Evolutionary conservation across 1,284 basidiomycete genomes (phyloP), one percentile per base, ranked within the genome.

Genomic region (Vanrija sp.): DNA sequence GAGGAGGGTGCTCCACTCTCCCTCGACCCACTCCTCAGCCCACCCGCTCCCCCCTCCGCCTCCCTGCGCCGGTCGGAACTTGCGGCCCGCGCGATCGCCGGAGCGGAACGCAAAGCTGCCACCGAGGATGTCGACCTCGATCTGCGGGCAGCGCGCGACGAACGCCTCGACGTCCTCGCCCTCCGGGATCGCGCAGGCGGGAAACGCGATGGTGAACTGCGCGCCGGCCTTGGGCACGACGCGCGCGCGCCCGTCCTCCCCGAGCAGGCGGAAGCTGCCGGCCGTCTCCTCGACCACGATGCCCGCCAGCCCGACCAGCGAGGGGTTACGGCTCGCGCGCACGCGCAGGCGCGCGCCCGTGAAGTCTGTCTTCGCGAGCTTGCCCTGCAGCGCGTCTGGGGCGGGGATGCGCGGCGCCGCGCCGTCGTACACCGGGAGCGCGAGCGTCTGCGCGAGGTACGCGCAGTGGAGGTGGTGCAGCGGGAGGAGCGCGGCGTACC

Each of bases 201-300:
- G 76, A 35, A 79, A 66, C 24, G 59, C 54, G n/a, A 79, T 45
- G 12, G 60, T 61, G 59, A 79, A 78, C 36, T 78, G 64, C 10
- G 69, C 65, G 6, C 73, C 71, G 19, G 60, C 57, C 60, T 80
- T 80, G 4, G 78, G 75, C 19, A 80, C 59, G 7, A 78, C 75
- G 66, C 63, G 52, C 12, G 68, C 57, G 15, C 50, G 53, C 15
- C 54, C 55, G 24, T 68, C 62, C 4, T 39, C 62, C 6, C 66
- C 61, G 7, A 77, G 74, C 10, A 80, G 52, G 20, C 74, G 69
- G 55, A 78, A 75, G 8, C 75, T 78, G 16, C 68, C 66, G 14
- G 72, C 72, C 10, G 78, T 79, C 60, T 80, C 78, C 62, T 79
- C 76, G 7, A 79, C 66, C 1, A 78, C 70, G 20, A 79, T 71